These are phyloP conservation scores for Acanthamoeba triangularis DNA, from an alignment of 208 protist species.

Conservation along the genomic window DNA sequence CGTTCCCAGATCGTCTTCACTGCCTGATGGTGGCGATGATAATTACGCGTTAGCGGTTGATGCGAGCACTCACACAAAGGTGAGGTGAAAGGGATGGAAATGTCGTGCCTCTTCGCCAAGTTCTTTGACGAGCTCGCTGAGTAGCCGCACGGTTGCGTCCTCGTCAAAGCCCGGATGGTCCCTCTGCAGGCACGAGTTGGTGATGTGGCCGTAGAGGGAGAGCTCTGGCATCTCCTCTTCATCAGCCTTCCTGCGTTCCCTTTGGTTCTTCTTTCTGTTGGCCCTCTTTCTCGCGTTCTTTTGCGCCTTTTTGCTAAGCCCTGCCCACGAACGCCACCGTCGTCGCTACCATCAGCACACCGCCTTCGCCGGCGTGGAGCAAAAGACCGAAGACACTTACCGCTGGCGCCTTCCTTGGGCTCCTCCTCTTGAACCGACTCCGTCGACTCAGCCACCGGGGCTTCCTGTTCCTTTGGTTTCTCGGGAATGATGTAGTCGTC, in stretches of 20 bases:
- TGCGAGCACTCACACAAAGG: background rate
- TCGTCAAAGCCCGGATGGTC: slow-evolving; percentile 60
- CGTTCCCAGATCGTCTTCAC: slow-evolving; percentile 56
- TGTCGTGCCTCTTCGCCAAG: slow-evolving; percentile 27
- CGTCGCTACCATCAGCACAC: background rate
- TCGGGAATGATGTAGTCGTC: slow-evolving; percentile 33
- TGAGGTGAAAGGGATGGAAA: background rate
- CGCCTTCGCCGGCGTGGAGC: no score
- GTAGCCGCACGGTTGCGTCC: slow-evolving; percentile 1
- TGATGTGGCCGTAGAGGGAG: slow-evolving; percentile 60
- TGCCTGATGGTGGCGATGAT: background rate
- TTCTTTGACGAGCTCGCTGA: slow-evolving; percentile 33
- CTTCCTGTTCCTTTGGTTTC: background rate
- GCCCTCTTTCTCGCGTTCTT: slow-evolving; percentile 6
- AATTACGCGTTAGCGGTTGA: background rate
- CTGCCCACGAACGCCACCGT: background rate
- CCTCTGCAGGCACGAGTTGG: slow-evolving; percentile 47
- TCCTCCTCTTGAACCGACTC: background rate
- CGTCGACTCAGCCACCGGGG: background rate
- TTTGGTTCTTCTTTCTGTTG: slow-evolving; percentile 43
- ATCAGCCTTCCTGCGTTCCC: background rate
- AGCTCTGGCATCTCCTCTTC: slow-evolving; percentile 55
- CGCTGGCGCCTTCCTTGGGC: background rate
- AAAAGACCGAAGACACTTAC: background rate
- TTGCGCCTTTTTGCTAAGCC: background rate